These are phyloP conservation scores for Zarea fungicola DNA, from an alignment of 2,329 filamentous ascomycete species.

Conservation along the genomic window DNA sequence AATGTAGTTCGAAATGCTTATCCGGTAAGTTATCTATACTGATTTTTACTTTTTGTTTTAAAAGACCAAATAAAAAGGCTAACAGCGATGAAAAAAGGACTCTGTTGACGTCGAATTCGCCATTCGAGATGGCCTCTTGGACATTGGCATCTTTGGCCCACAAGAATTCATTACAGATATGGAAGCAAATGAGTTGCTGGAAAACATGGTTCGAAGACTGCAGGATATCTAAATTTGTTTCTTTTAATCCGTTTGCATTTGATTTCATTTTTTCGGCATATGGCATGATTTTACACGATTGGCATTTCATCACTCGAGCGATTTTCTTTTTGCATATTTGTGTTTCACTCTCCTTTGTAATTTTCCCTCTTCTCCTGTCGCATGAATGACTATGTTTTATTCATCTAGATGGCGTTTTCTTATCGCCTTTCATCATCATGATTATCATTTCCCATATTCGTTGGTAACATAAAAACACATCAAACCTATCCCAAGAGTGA, in stretches of 20 bases:
- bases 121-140: slow-evolving; percentile 25
- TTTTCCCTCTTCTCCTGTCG: too few relatives aligned
- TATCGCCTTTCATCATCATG: not conserved
- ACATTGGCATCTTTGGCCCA: slow-evolving; percentile 38
- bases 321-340: too few relatives aligned
- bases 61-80: not conserved
- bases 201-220: slow-evolving; percentile 20
- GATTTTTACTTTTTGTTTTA: not conserved
- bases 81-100: slow-evolving; percentile 24
- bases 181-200: slow-evolving; percentile 23
- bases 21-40: slow-evolving; percentile 22
- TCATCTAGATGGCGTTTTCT: not conserved
- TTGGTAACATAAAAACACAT: not conserved
- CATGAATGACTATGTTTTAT: not conserved
- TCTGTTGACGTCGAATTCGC: slow-evolving; percentile 38
- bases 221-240: slow-evolving; percentile 1
- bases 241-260: not conserved
- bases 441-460: not conserved
- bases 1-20: slow-evolving; percentile 21
- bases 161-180: slow-evolving; percentile 20
- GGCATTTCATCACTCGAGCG: too few relatives aligned
- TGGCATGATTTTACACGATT: too few relatives aligned
- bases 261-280: not conserved
- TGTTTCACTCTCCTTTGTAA: too few relatives aligned
- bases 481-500: slow-evolving; percentile 17